These are phyloP conservation scores for Leccinum subrobustum DNA, from an alignment of 1,284 basidiomycete genomes.

Conservation along the genomic window DNA sequence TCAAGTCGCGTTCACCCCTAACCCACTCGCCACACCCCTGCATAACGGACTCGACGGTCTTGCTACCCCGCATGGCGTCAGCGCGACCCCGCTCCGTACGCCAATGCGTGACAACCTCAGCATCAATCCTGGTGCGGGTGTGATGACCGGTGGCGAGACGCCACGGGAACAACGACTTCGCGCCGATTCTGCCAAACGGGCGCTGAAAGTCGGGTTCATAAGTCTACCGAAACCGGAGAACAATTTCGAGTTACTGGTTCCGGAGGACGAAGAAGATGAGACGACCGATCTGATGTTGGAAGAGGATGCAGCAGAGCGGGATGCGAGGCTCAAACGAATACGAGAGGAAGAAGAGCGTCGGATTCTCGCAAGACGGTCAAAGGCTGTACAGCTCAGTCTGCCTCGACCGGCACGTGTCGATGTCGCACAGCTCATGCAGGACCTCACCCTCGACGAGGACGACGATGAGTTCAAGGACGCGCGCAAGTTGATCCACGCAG, in stretches of 20 bases:
- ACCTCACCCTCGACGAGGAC: conserved; percentile 54
- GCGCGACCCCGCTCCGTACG: conserved; percentile 83
- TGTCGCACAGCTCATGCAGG: conserved; percentile 58
- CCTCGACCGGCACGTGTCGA: conserved; percentile 89
- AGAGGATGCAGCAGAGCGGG: conserved; percentile 93
- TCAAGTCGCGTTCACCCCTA: conserved; percentile 88
- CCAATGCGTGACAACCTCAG: conserved; percentile 89
- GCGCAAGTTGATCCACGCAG: conserved; percentile 71
- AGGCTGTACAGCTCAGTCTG: conserved; percentile 79
- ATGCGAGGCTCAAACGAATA: conserved; percentile 69
- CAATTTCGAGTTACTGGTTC: conserved; percentile 94
- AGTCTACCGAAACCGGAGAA: conserved; percentile 93
- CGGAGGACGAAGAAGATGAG: conserved; percentile 74
- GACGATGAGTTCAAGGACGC: conserved; percentile 50
- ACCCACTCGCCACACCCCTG: conserved; percentile 88
- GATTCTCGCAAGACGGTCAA: conserved; percentile 78
- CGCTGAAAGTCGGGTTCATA: conserved; percentile 80
- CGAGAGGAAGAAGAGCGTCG: conserved; percentile 79
- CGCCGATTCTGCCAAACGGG: conserved; percentile 62
- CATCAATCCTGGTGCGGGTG: conserved; percentile 76
- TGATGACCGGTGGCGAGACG: conserved; percentile 61
- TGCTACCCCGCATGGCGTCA: conserved; percentile 63
- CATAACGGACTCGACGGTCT: conserved; percentile 49
- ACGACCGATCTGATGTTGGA: conserved; percentile 48
- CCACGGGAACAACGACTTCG: conserved; percentile 74